Conservation (phyloP, 75 land plant species). For the Ceratopteris richardii region DNA sequence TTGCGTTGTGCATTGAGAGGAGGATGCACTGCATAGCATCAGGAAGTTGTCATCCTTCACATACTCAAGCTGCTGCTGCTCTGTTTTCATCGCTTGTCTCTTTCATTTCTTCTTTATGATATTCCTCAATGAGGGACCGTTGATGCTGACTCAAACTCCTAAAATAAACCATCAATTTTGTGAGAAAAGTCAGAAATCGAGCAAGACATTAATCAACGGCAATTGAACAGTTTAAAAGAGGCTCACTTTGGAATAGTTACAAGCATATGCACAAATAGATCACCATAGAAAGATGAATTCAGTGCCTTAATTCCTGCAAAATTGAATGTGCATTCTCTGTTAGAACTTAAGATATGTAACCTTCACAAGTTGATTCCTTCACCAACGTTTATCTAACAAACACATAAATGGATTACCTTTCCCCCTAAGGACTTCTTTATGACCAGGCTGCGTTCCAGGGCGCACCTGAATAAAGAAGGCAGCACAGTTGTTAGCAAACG, state of each 20-base stretch:
- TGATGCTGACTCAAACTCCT: conserved; percentile 22
- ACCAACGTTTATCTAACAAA: no score
- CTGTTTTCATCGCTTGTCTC: conserved; percentile 9
- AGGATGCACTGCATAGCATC: no score
- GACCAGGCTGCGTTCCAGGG: conserved; percentile 37
- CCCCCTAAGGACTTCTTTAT: conserved; percentile 32
- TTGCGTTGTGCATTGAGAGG: no score
- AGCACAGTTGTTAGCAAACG: neutral
- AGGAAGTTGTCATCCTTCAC: no score
- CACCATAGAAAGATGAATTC: conserved; percentile 21
- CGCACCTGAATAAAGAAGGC: conserved; percentile 17
- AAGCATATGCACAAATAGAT: conserved; percentile 22
- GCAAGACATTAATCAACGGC: neutral
- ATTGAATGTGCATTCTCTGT: no score
- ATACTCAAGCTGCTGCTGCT: conserved; percentile 7
- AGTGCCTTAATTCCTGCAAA: conserved; percentile 24
- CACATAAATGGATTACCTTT: conserved; percentile 32
- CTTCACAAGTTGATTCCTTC: no score
- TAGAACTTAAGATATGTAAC: no score
- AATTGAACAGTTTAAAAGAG: conserved; percentile 1
- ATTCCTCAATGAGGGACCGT: conserved; percentile 25
- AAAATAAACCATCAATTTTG: neutral
- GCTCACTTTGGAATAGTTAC: conserved; percentile 10
- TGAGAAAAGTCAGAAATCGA: neutral
- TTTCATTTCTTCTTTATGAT: conserved; percentile 15